Evolutionary conservation across 371 early-diverging fungal genomes (phyloP).

Genomic region (Basidiobolus meristosporus): DNA sequence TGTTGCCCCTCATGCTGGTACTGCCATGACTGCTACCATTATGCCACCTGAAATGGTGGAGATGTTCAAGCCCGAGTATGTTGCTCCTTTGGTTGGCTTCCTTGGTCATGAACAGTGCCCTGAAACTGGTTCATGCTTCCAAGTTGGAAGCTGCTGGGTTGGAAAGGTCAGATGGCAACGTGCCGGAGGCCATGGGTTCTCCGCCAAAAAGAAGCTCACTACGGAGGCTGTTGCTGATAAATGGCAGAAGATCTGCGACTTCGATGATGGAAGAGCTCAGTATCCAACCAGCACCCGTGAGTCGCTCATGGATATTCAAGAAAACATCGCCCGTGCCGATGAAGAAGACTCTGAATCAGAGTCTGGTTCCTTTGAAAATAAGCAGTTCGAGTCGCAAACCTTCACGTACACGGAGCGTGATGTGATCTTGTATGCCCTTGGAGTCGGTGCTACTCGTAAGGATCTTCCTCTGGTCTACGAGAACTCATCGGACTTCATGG

Average conservation of each 20-base stretch:
- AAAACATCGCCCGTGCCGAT: constrained; percentile 23
- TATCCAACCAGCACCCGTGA: constrained; percentile 63
- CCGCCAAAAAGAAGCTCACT: constrained; percentile 62
- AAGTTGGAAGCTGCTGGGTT: constrained; percentile 86
- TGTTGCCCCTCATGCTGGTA: constrained; percentile 94
- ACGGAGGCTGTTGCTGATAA: constrained; percentile 59
- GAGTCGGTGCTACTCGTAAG: constrained; percentile 72
- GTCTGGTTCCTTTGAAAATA: constrained; percentile 3
- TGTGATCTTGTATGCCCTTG: constrained; percentile 84
- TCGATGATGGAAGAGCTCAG: constrained; percentile 83
- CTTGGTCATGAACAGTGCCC: constrained; percentile 69
- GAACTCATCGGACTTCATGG: constrained; percentile 50
- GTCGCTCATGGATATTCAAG: constrained; percentile 66
- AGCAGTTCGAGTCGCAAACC: constrained; percentile 18
- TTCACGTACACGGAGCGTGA: constrained; percentile 71
- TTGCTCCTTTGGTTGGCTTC: constrained; percentile 88
- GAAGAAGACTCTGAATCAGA: background rate
- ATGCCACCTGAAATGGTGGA: constrained; percentile 87
- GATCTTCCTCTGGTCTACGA: constrained; percentile 86
- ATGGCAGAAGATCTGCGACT: constrained; percentile 65
- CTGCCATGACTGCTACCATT: constrained; percentile 91
- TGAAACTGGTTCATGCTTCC: constrained; percentile 76
- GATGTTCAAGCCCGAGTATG: constrained; percentile 87
- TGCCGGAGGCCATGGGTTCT: constrained; percentile 76
- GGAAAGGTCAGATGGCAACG: constrained; percentile 90